Evolutionary conservation across 2,329 filamentous ascomycete genomes (phyloP).

Genomic region (Xylariaceae sp.): DNA sequence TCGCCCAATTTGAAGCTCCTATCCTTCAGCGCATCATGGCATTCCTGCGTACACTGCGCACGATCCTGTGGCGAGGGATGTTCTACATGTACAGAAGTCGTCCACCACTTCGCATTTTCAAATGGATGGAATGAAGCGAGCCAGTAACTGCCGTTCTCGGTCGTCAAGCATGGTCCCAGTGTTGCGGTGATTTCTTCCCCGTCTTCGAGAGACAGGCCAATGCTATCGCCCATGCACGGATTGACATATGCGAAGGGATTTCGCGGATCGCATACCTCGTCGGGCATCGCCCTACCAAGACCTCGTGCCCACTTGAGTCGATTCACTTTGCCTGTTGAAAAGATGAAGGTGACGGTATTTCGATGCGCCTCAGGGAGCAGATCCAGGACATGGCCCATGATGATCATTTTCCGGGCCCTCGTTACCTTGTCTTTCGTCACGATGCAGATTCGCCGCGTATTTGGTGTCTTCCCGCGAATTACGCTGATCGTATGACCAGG

Average conservation of each 20-base stretch:
- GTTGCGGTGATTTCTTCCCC: conserved; percentile 37
- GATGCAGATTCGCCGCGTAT: conserved; percentile 37
- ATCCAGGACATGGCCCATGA: conserved; percentile 39
- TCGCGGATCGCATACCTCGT: conserved; percentile 38
- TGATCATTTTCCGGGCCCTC: conserved; percentile 35
- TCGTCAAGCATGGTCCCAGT: conserved; percentile 37
- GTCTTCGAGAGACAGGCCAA: conserved; percentile 34
- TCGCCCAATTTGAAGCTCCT: conserved; percentile 33
- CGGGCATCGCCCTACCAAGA: conserved; percentile 34
- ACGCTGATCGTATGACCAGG: conserved; percentile 38
- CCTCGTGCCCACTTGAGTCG: conserved; percentile 40
- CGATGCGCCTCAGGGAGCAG: conserved; percentile 35
- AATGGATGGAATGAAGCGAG: conserved; percentile 43
- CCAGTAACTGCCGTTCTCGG: conserved; percentile 38
- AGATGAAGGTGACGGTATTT: conserved; percentile 33
- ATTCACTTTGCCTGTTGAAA: conserved; percentile 36
- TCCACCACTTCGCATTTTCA: conserved; percentile 32
- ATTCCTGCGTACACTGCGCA: conserved; percentile 32
- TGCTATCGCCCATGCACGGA: conserved; percentile 44
- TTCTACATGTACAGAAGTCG: conserved; percentile 31
- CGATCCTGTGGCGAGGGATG: conserved; percentile 41
- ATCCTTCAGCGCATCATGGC: conserved; percentile 35
- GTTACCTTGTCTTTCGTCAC: conserved; percentile 36
- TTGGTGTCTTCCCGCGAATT: conserved; percentile 33
- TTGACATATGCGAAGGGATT: conserved; percentile 40